Percentiles rank a stretch among this genome's conserved stretches.
Conservation (phyloP, 176 grass and related monocot species). For the Ensete glaucum region DNA sequence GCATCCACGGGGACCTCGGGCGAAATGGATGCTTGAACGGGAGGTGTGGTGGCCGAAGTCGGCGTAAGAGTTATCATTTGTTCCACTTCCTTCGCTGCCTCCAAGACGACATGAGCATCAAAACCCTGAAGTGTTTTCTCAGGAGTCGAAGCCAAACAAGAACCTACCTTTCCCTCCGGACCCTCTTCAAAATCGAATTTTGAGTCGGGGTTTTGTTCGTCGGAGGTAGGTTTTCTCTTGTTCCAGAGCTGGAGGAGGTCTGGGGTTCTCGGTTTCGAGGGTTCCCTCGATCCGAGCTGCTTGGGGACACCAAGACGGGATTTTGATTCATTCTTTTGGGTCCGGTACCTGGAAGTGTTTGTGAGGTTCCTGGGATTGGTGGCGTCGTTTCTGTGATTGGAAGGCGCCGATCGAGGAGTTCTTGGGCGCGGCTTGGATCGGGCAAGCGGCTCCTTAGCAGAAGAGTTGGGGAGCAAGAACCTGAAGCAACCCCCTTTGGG, state of each 20-base stretch:
- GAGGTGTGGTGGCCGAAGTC: slow-evolving; percentile 44
- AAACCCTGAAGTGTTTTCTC: slow-evolving; percentile 13
- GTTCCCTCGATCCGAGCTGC: not conserved
- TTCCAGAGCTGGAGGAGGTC: not conserved
- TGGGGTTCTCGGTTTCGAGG: slow-evolving; percentile 23
- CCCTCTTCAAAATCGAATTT: slow-evolving; percentile 18
- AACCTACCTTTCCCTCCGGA: slow-evolving; percentile 13
- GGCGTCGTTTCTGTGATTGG: not conserved
- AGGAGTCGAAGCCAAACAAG: slow-evolving; percentile 17
- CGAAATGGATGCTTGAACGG: slow-evolving; percentile 75
- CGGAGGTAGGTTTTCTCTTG: not conserved
- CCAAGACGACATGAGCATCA: slow-evolving; percentile 12
- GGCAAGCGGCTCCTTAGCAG: not conserved
- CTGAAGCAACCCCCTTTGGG: slow-evolving; percentile 38
- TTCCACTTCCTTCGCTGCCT: slow-evolving; percentile 42
- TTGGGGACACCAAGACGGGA: not conserved
- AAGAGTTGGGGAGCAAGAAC: slow-evolving; percentile 37
- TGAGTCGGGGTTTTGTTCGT: slow-evolving; percentile 2
- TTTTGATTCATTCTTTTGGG: not conserved
- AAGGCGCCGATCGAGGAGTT: slow-evolving; percentile 1
- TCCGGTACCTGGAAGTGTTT: not conserved
- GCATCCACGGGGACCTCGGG: slow-evolving; percentile 51
- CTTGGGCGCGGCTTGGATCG: not conserved
- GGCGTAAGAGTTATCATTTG: slow-evolving; percentile 6
- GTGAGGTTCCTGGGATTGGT: not conserved